Base-by-base conservation (phyloP, 2,329 filamentous ascomycete genomes). In the Microdochium bolleyi region DNA sequence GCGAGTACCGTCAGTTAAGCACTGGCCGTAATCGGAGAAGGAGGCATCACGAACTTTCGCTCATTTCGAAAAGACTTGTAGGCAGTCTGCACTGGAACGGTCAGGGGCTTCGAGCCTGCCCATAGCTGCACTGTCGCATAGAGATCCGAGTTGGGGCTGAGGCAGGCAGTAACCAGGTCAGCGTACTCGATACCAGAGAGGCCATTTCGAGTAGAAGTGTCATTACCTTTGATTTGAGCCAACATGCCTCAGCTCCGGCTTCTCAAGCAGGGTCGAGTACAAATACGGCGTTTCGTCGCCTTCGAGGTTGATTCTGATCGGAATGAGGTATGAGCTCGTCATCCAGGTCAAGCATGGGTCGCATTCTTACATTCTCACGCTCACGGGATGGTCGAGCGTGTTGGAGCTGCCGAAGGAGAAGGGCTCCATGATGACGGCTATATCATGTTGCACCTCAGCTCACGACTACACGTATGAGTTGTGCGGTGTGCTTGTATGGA, bases 351-450 rank as follows among this genome's bases (percentile, higher is more conserved):
- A 16, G 19, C 7, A 13, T 52, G 2, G 44, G 37, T 25, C n/a
- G 16, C 53, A 21, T 49, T 60, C 76, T 58, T 63, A 84, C 82
- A 87, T 84, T 68, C 82, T 80, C 62, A 87, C 75, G 71, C 76
- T 83, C 60, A 87, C 77, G 21, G 88, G 83, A 58, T 92, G 82
- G 61, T 90, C 80, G 61, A 97, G 78, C 69, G 89, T 84, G 59
- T 90, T 87, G 55, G 94, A 96, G 64, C 85, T 89, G 60, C 90
- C 92, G 74, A 97, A 97, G 27, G 92, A 95, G 71, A 96, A 96
- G 51, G 92, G 87, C 72, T 99, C 94, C 90, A 96, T 96, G 46
- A 48, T 59, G 46, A 54, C 30, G 37, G 32, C 21, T 27, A 46
- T 46, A 16, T 46, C 41, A 46, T 46, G 41, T 19, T 22, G 11